Base-by-base conservation (phyloP, 2,329 filamentous ascomycete species). In the Neurospora sp. region DNA sequence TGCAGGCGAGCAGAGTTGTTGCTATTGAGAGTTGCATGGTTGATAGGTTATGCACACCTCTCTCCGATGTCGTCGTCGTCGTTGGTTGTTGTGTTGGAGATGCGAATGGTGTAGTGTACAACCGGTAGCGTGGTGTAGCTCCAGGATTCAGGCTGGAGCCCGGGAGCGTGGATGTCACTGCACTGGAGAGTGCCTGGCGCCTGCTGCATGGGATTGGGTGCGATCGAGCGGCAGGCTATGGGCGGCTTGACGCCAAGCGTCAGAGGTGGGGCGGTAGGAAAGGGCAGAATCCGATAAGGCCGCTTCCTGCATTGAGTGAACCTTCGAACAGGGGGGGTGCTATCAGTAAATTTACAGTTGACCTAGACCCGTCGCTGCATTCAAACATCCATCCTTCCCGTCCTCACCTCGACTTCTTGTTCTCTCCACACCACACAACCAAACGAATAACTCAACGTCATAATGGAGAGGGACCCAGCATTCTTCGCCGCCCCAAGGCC, bases 401-500 rank as follows among this genome's bases (percentile, higher is more conserved):
- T 23, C 66, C 8, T 40, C 8, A 62, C 28, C 52, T 67, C 38
- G n/a, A 67, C 23, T 46, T 33, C 39, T 67, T 66, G 33, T 19
- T 67, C 17, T 37, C 68, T 65, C 19, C 66, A 40, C 33, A 36
- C 19, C 10, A 43, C n/a, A 11, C 65, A 37, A 28, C 46, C 12
- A 23, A 69, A 36, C 12, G 6, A 37, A 10, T 40, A 39, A 17
- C 11, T 17, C n/a, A 36, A 66, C 19, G 66, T 40, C 69, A 70
- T 41, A 23, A 74, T 75, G 72, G 66, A 38, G 37, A 68, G 67
- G 19, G 17, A 36, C 33, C 69, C 69, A 66, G 77, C 72, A 46
- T 83, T 84, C 77, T 89, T 90, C 75, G 84, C 85, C 46, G 84
- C 83, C 74, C 88, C 88, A 8, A 83, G 88, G 72, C 81, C 82